Evolutionary conservation across 306 rosid species (phyloP).

Genomic region (Cucumis melo): DNA sequence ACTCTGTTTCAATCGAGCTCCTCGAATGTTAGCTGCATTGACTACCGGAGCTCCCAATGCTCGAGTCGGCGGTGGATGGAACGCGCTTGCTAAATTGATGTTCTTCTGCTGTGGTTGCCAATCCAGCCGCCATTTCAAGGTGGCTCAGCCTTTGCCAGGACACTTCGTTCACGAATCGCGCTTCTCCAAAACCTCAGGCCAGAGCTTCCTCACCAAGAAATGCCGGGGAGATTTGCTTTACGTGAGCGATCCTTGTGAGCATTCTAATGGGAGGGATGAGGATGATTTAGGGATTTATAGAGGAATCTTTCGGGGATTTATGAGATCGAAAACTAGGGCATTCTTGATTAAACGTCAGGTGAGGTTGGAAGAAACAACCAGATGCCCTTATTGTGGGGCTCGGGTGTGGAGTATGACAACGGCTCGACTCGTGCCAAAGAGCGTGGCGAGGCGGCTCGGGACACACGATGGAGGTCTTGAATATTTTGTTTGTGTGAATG

Average conservation of each 20-base stretch:
- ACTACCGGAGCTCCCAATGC: conserved; percentile 14
- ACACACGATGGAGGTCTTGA: conserved; percentile 40
- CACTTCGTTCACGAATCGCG: conserved; percentile 32
- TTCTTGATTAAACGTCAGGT: conserved; percentile 28
- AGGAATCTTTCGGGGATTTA: conserved; percentile 45
- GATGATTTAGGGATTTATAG: conserved; percentile 45
- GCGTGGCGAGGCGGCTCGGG: conserved; percentile 59
- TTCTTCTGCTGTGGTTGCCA: conserved; percentile 46
- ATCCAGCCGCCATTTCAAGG: conserved; percentile 26
- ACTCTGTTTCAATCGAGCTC: conserved; percentile 38
- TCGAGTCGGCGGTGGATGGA: conserved; percentile 51
- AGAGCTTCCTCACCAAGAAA: conserved; percentile 28
- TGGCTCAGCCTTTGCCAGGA: conserved; percentile 20
- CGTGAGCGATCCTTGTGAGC: conserved; percentile 63
- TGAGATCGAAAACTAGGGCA: conserved; percentile 33
- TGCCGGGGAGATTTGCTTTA: conserved; percentile 39
- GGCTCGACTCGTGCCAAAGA: conserved; percentile 41
- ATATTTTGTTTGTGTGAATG: conserved; percentile 47
- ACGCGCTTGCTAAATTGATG: conserved; percentile 47
- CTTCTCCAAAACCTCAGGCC: conserved; percentile 56
- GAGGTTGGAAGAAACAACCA: conserved; percentile 24
- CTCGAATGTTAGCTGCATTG: conserved; percentile 31
- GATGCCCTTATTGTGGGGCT: conserved; percentile 46
- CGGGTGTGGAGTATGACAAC: conserved; percentile 55
- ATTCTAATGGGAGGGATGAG: conserved; percentile 21